Conservation (phyloP, 2,329 filamentous ascomycete genomes). For the Arthrobotrys sphaeroides region DNA sequence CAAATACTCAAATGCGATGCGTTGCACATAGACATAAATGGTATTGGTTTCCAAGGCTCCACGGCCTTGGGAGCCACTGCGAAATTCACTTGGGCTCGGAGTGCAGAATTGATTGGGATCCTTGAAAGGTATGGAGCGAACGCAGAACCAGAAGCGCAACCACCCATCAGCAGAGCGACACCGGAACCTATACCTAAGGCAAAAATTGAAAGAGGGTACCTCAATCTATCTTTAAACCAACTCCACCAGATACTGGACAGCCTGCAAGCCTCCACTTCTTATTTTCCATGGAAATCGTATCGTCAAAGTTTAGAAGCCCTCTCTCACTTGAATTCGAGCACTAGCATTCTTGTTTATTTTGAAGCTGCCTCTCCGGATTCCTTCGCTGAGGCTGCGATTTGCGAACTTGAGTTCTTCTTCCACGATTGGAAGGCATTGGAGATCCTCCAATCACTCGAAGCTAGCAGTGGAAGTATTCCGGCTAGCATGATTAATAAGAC, state of each 20-base stretch:
- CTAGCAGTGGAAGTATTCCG: too few relatives aligned
- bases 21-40: background rate
- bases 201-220: background rate
- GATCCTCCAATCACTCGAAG: too few relatives aligned
- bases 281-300: background rate
- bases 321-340: background rate
- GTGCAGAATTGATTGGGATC: background rate
- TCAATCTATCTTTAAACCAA: background rate
- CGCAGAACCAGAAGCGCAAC: background rate
- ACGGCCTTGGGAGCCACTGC: background rate
- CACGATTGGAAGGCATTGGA: too few relatives aligned
- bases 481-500: too few relatives aligned
- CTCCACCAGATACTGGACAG: background rate
- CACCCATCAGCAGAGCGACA: background rate
- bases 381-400: background rate
- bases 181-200: too few relatives aligned
- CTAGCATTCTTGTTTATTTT: background rate
- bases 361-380: background rate
- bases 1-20: background rate
- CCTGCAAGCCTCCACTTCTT: background rate
- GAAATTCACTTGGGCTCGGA: too few relatives aligned
- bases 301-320: slow-evolving; percentile 4
- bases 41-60: background rate
- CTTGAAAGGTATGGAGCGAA: background rate
- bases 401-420: too few relatives aligned